These are phyloP conservation scores for Camptophora hylomeconis DNA, from an alignment of 2,329 filamentous ascomycete species.

Conservation along the genomic window DNA sequence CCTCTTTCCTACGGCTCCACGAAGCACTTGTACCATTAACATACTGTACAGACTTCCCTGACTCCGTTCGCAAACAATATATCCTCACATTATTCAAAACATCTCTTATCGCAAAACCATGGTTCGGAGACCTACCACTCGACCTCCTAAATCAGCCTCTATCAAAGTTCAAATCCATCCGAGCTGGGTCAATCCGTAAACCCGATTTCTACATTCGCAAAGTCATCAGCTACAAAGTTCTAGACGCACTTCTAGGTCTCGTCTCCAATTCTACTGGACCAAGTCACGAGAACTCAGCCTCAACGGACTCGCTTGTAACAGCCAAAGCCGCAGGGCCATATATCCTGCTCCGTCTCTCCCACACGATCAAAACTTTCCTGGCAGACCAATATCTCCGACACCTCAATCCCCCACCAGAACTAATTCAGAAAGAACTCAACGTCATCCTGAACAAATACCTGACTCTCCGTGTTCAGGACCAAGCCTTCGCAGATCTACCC, in stretches of 20 bases:
- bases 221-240: slow-evolving; percentile 65
- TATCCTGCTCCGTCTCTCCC: slow-evolving; percentile 65
- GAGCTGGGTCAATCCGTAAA: slow-evolving; percentile 60
- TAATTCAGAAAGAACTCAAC: slow-evolving; percentile 64
- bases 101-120: slow-evolving; percentile 65
- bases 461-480: slow-evolving; percentile 53
- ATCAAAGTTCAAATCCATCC: slow-evolving; percentile 47
- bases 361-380: slow-evolving; percentile 72
- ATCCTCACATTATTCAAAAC: slow-evolving; percentile 65
- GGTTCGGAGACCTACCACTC: slow-evolving; percentile 46
- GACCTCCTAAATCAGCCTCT: slow-evolving; percentile 40
- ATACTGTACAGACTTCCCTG: slow-evolving; percentile 46
- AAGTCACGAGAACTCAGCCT: neutral
- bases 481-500: slow-evolving; percentile 39
- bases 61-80: slow-evolving; percentile 53
- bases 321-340: slow-evolving; percentile 60
- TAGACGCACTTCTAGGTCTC: slow-evolving; percentile 65
- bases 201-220: slow-evolving; percentile 51
- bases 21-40: slow-evolving; percentile 23
- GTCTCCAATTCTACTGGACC: slow-evolving; percentile 26
- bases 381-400: slow-evolving; percentile 85
- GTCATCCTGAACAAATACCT: slow-evolving; percentile 57
- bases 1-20: slow-evolving; percentile 55
- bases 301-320: neutral
- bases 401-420: slow-evolving; percentile 73